Conservation (phyloP, 164 flowering plant species). For the Vitis vinifera region ASM3070453v1 NC_081806.1:4073001-4073500, state of each 20-base stretch:
- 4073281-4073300: constrained; percentile 71
- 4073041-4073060: constrained; percentile 65
- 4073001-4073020: constrained; percentile 88
- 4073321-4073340: constrained; percentile 44
- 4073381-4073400: constrained; percentile 30
- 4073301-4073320: constrained; percentile 10
- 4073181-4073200: constrained; percentile 42
- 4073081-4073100: constrained; percentile 70
- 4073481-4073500: constrained; percentile 60
- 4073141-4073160: constrained; percentile 65
- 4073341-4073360: constrained; percentile 51
- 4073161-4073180: constrained; percentile 26
- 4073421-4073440: constrained; percentile 76
- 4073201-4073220: constrained; percentile 74
- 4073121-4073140: constrained; percentile 64
- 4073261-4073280: constrained; percentile 52
- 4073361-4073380: constrained; percentile 46
- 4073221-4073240: constrained; percentile 41
- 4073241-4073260: constrained; percentile 34
- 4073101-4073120: constrained; percentile 62
- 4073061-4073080: constrained; percentile 73
- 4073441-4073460: constrained; percentile 70
- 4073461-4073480: constrained; percentile 44
- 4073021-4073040: constrained; percentile 87
- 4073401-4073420: constrained; percentile 46